A percentile compares a stretch with the other conserved stretches of the same genome.
Conservation (phyloP, 2,329 filamentous ascomycete species). For the Hymenoscyphus albidus region DNA sequence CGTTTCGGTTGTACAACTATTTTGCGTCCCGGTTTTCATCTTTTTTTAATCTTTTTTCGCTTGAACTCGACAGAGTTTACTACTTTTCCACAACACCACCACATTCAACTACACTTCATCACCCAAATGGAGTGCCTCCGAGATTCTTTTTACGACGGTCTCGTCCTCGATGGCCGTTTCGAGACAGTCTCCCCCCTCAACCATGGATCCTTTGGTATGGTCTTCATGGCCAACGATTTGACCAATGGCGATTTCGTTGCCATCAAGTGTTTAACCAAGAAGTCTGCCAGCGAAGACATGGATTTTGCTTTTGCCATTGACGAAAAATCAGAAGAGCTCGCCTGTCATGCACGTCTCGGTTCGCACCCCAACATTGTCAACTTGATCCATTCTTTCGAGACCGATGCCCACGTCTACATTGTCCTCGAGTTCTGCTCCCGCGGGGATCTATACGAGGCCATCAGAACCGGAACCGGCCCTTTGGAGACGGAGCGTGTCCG, state of each 20-base stretch:
- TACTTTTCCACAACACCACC: slow-evolving; percentile 3
- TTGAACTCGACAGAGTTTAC: slow-evolving; percentile 14
- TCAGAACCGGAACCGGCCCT: slow-evolving; percentile 81
- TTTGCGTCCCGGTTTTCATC: slow-evolving; percentile 22
- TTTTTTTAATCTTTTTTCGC: slow-evolving; percentile 24
- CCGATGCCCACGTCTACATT: slow-evolving; percentile 81
- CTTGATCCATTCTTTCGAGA: slow-evolving; percentile 86
- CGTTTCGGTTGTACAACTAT: slow-evolving; percentile 35
- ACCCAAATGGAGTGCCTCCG: slow-evolving; percentile 76
- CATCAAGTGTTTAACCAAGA: slow-evolving; percentile 94
- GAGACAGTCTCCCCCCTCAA: slow-evolving; percentile 91
- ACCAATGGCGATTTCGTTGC: slow-evolving; percentile 76
- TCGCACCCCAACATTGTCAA: slow-evolving; percentile 91
- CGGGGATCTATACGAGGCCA: slow-evolving; percentile 96
- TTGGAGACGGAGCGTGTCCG: slow-evolving; percentile 95
- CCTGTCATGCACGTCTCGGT: slow-evolving; percentile 74
- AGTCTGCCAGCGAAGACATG: slow-evolving; percentile 52
- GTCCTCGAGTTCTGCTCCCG: slow-evolving; percentile 94
- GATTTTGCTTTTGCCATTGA: slow-evolving; percentile 66
- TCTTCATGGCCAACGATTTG: slow-evolving; percentile 85
- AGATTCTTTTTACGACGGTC: slow-evolving; percentile 73
- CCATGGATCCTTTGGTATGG: slow-evolving; percentile 98
- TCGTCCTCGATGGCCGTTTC: slow-evolving; percentile 84
- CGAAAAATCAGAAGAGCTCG: slow-evolving; percentile 76
- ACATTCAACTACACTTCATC: slow-evolving; percentile 11